Base-by-base conservation (phyloP, 1,139 yeast species). In the Tardiomyces depauwii region DNA sequence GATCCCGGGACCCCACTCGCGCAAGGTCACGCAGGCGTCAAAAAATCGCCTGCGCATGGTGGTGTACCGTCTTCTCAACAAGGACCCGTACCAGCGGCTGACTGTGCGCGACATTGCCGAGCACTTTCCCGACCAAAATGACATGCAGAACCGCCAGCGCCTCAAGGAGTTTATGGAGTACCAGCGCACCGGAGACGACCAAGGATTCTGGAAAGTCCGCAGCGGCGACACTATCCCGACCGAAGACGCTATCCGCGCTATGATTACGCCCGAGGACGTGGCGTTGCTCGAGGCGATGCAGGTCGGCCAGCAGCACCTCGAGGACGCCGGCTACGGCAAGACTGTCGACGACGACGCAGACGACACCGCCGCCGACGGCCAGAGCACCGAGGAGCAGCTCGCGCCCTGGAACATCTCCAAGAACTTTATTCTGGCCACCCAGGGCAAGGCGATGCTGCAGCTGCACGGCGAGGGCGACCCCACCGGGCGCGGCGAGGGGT, bases 151-250 rank as follows among this genome's bases (percentile, higher is more conserved):
- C 59, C 76, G 98, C 56, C 97, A 91, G 65, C 73, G 96, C 51
- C 73, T 93, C 50, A 93, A 93, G 63, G 99, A 93, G 65, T 93
- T 93, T 56, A 93, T 93, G 99, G 97, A 89, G 59, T 93, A 86
- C 58, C 97, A 89, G 66, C 74, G 97, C 55, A 80, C 83, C 41
- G 98, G 98, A 13, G 89, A 84, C 27, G 97, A 91, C 60, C 96
- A 88, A 60, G 96, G 97, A 2, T 85, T 71, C 59, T 93, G 99
- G 99, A 91, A 88, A 58, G 74, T 93, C 48, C 87, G 87, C 56
- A 76, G 79, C 19, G 74, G 77, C 18, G 88, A 82, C 47, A 73
- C 77, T 2, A 71, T 89, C 13, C 93, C 95, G 0, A 75, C 72
- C 41, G 93, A 84, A 59, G 94, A 84, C 43, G 82, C 79, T 44